Base-by-base conservation (phyloP, 495 filamentous ascomycete genomes). In the Talaromyces wortmannii region DNA sequence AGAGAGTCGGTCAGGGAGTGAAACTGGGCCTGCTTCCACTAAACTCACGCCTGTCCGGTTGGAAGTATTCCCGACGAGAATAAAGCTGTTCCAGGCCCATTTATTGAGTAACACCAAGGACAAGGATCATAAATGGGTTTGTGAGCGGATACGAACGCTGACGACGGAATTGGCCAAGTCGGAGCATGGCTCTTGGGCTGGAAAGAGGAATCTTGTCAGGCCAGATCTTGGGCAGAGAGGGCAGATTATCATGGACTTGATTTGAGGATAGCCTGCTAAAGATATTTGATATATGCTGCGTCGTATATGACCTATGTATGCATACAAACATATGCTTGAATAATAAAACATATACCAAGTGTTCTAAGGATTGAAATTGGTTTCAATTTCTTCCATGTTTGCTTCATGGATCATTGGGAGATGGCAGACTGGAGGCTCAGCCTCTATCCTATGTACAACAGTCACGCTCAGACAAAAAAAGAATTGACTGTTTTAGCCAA, bases 1-100 rank as follows among this genome's bases (percentile, higher is more conserved):
- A 32, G 30, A 47, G 23, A 6, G 6, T 0, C 23, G 23, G 23
- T 23, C 23, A 30, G 17, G n/a, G 47, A 36, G 31, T 23, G 31
- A 17, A 44, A 10, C 33, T 48, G 16, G 32, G 17, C 11, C 8
- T 48, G 23, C 23, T 15, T 6, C 4, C 7, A 15, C 4, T 15
- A 52, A 48, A 15, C 31, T 70, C 46, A 31, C 12, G 29, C 50
- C 65, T 15, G 61, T 64, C 52, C 51, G 57, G 36, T 53, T 71
- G 50, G 66, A 69, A 55, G 61, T 71, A 2, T 67, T 67, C 40
- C 68, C 68, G 31, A 69, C 63, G 31, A 47, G 60, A 6, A 56
- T 67, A 56, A 54, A 64, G 15, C 15, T 43, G 36, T 71, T 71
- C 55, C 54, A 58, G 55, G 64, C 67, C 18, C 54, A 48, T 47